phyloP scores from a whole-genome alignment of 2,329 filamentous ascomycete genomes.

The Sporothrix brunneoviolacea region DNA sequence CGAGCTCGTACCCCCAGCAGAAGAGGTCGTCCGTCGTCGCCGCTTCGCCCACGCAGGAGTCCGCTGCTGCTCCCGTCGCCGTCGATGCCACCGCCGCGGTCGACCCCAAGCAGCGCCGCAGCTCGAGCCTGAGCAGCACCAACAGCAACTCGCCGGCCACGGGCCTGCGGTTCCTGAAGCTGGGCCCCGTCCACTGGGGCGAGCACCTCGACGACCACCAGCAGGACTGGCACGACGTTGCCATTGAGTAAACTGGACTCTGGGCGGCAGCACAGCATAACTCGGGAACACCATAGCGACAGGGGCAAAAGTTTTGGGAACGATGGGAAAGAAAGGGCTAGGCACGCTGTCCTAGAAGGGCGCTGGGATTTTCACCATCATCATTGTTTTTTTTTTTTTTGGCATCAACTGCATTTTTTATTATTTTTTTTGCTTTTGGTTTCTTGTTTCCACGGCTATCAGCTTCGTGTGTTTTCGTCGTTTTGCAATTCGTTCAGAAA shows the following conservation, averaged over 20 bases:
- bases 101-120: slow-evolving; percentile 38
- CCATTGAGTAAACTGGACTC: slow-evolving; percentile 29
- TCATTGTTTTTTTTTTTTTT: background rate
- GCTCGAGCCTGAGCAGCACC: slow-evolving; percentile 47
- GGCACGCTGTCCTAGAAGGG: background rate
- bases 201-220: slow-evolving; percentile 52
- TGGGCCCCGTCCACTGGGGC: slow-evolving; percentile 58
- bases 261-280: background rate
- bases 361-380: background rate
- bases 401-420: background rate
- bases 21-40: slow-evolving; percentile 21
- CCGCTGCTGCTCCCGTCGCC: slow-evolving; percentile 21
- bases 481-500: background rate
- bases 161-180: slow-evolving; percentile 50
- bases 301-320: background rate
- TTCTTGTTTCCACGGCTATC: background rate
- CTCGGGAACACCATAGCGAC: background rate
- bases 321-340: slow-evolving; percentile 4
- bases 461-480: background rate
- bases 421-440: background rate
- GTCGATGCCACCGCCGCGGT: slow-evolving; percentile 8
- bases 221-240: slow-evolving; percentile 48
- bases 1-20: slow-evolving; percentile 48
- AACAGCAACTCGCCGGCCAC: slow-evolving; percentile 27
- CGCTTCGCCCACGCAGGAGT: too few species aligned